These are phyloP conservation scores for Myochromella boudieri DNA, from an alignment of 768 basidiomycete genomes.

Conservation along the genomic window DNA sequence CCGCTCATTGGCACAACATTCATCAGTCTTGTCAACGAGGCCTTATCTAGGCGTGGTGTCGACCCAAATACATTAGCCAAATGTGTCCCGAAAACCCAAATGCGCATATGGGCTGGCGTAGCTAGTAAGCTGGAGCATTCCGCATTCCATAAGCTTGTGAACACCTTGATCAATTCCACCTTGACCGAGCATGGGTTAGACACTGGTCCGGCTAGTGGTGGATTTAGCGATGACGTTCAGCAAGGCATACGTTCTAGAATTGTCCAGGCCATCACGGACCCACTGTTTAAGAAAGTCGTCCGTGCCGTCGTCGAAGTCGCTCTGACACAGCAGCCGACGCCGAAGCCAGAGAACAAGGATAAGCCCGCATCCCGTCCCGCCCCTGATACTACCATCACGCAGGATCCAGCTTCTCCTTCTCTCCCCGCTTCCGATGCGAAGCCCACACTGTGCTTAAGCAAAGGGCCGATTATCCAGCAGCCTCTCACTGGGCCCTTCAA, in stretches of 20 bases:
- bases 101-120: too few species aligned
- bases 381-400: too few species aligned
- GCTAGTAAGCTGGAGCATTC: not conserved
- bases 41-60: too few species aligned
- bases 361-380: too few species aligned
- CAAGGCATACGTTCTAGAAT: not conserved
- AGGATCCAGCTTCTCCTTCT: too few species aligned
- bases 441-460: not conserved
- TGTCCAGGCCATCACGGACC: not conserved
- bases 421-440: not conserved
- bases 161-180: not conserved
- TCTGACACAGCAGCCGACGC: too few species aligned
- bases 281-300: not conserved
- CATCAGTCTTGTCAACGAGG: not conserved
- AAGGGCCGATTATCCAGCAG: not conserved
- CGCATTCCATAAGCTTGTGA: not conserved
- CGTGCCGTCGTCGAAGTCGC: not conserved
- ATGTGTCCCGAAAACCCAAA: not conserved
- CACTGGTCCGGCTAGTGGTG: too few species aligned
- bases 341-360: too few species aligned
- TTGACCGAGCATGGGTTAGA: too few species aligned
- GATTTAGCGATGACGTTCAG: not conserved
- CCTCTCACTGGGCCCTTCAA: not conserved
- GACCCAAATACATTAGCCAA: not conserved
- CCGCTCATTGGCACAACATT: not conserved